These are phyloP conservation scores for Fusarium torreyae DNA, from an alignment of 2,329 filamentous ascomycete genomes.

Conservation along the genomic window DNA sequence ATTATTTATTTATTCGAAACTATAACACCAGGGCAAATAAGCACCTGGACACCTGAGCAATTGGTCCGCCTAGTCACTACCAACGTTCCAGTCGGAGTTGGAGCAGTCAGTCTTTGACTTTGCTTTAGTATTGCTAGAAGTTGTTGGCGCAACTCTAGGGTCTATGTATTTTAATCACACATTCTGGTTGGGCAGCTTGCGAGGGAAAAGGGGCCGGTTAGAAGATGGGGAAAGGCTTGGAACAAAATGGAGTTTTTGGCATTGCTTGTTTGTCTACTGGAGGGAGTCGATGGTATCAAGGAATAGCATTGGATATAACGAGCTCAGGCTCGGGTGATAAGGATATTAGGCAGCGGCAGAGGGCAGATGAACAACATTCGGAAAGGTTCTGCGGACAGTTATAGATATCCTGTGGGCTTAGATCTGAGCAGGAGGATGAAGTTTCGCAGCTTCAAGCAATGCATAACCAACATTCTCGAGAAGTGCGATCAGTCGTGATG, in stretches of 20 bases:
- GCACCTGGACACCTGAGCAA: neutral
- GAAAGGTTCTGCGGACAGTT: constrained; percentile 27
- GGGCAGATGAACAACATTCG: constrained; percentile 11
- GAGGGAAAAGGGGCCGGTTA: constrained; percentile 6
- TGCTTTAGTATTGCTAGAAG: constrained; percentile 22
- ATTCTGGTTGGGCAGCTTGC: constrained; percentile 1
- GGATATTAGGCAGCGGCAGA: neutral
- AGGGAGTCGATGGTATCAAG: constrained; percentile 13
- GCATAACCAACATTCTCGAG: constrained; percentile 25
- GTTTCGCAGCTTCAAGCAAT: constrained; percentile 40
- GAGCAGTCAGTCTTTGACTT: constrained; percentile 6
- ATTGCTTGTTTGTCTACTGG: constrained; percentile 19
- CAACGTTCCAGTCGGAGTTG: constrained; percentile 22
- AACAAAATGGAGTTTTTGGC: constrained; percentile 30
- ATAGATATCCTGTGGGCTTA: constrained; percentile 40
- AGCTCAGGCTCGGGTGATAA: neutral
- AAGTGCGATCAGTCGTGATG: neutral
- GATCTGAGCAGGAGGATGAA: constrained; percentile 33
- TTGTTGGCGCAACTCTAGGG: constrained; percentile 10
- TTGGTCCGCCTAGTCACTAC: neutral
- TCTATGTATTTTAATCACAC: constrained; percentile 16
- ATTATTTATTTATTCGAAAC: constrained; percentile 18
- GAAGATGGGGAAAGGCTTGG: constrained; percentile 3
- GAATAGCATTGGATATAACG: constrained; percentile 22
- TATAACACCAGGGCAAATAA: constrained; percentile 24